phyloP scores from a whole-genome alignment of 2,329 filamentous ascomycete species.

The Fusarium anthophilum region DNA sequence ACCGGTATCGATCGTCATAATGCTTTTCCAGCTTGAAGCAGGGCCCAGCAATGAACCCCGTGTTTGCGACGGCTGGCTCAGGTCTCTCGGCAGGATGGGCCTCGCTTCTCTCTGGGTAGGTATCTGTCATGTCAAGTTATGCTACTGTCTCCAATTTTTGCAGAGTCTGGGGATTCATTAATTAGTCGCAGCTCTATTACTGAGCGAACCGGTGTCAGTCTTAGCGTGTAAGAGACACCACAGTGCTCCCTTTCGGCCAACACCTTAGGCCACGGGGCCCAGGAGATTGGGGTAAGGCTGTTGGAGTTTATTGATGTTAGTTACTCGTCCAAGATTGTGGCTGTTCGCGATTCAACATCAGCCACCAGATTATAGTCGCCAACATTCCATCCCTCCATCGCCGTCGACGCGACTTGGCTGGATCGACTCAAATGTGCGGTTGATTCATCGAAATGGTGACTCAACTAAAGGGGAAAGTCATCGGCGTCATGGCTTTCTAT shows the following conservation, averaged over 20 bases:
- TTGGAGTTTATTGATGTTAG: constrained; percentile 27
- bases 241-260: constrained; percentile 23
- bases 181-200: constrained; percentile 18
- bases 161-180: constrained; percentile 37
- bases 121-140: constrained; percentile 23
- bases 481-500: constrained; percentile 26
- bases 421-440: not conserved
- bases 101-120: not conserved
- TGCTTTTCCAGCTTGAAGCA: constrained; percentile 27
- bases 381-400: constrained; percentile 30
- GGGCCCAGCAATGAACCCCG: constrained; percentile 22
- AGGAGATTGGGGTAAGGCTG: constrained; percentile 39
- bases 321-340: not conserved
- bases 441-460: constrained; percentile 25
- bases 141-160: constrained; percentile 14
- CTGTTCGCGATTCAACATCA: constrained; percentile 26
- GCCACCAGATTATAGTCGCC: constrained; percentile 25
- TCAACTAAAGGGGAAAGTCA: constrained; percentile 13
- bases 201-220: constrained; percentile 28
- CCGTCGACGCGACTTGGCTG: not conserved
- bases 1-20: constrained; percentile 34
- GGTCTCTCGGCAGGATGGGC: constrained; percentile 19
- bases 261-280: constrained; percentile 30
- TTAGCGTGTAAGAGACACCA: constrained; percentile 17
- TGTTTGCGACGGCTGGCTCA: constrained; percentile 40